Conservation (phyloP, 768 basidiomycete genomes). For the Coprinopsis marcescibilis region DNA sequence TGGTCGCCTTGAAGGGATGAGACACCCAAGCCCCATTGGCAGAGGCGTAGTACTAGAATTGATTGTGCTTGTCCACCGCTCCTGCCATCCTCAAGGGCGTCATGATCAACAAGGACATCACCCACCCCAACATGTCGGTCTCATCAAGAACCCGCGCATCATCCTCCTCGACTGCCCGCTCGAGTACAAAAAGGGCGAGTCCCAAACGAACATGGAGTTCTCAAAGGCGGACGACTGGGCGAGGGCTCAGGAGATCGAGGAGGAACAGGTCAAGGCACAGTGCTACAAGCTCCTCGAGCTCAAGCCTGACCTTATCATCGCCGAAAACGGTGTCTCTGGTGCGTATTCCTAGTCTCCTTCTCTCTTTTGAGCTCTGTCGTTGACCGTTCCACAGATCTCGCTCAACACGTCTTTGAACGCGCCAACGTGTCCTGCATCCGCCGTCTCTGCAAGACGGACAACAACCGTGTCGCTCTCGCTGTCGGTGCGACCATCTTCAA, state of each 20-base stretch:
- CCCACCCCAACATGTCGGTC: conserved; percentile 91
- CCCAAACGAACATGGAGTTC: conserved; percentile 98
- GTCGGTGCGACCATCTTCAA: conserved; percentile 97
- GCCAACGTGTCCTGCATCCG: conserved; percentile 89
- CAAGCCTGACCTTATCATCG: conserved; percentile 91
- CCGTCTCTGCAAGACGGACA: conserved; percentile 97
- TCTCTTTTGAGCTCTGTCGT: background rate
- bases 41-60: too few species aligned
- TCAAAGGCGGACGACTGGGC: conserved; percentile 92
- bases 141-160: conserved; percentile 86
- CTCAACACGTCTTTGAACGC: conserved; percentile 85
- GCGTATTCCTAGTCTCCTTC: too few species aligned
- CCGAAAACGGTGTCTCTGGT: conserved; percentile 98
- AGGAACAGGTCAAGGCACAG: conserved; percentile 90
- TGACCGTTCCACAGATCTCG: conserved; percentile 56
- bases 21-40: too few species aligned
- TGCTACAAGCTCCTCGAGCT: conserved; percentile 85
- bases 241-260: conserved; percentile 88
- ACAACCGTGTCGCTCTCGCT: conserved; percentile 96
- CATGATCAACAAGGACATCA: conserved; percentile 99
- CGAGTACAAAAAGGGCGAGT: conserved; percentile 99
- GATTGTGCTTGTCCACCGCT: too few species aligned
- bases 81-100: conserved; percentile 87
- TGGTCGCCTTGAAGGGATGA: too few species aligned
- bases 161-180: conserved; percentile 89